phyloP scores from a whole-genome alignment of 2,329 filamentous ascomycete species.

The Colletotrichum sp. region DNA sequence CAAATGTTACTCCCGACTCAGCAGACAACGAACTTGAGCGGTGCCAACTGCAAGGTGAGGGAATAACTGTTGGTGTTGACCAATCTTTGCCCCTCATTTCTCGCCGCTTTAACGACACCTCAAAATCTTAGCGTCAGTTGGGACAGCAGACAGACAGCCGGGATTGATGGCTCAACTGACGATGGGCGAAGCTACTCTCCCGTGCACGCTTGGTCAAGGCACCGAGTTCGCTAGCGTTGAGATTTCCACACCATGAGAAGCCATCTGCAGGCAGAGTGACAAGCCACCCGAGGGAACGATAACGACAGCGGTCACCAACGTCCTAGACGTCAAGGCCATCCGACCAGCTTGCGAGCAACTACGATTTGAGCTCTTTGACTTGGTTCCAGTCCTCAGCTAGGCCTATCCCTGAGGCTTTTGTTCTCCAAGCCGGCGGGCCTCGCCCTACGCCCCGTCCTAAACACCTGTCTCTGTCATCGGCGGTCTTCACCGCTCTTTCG shows the following conservation, averaged over 20 bases:
- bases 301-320: background rate
- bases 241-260: background rate
- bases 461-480: background rate
- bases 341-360: background rate
- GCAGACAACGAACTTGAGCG: background rate
- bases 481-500: conserved; percentile 16
- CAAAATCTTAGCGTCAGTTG: background rate
- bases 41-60: background rate
- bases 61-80: background rate
- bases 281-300: background rate
- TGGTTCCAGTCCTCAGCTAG: background rate
- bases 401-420: conserved; percentile 8
- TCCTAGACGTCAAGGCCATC: background rate
- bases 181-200: background rate
- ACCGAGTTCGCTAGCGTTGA: background rate
- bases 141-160: background rate
- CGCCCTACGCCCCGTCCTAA: background rate
- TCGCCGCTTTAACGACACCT: background rate
- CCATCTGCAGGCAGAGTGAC: background rate
- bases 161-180: background rate
- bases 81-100: background rate
- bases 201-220: background rate
- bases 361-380: background rate
- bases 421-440: background rate
- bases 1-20: background rate